Percentiles rank a stretch among this genome's conserved stretches.
phyloP scores from a whole-genome alignment of 2,329 filamentous ascomycete genomes.

The Stagonosporopsis tanaceti region DNA sequence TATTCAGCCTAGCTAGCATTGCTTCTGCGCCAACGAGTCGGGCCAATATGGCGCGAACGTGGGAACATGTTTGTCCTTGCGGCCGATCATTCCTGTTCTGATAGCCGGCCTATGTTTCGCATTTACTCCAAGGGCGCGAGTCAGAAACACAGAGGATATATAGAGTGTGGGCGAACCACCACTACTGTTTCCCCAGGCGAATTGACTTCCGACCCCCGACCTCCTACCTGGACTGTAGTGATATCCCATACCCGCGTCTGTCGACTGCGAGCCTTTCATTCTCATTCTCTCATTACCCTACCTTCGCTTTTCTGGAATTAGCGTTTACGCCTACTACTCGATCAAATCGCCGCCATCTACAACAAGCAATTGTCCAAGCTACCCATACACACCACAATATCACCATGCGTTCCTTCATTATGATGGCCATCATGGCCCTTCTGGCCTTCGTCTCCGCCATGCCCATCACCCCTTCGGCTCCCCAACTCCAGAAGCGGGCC shows the following conservation, averaged over 20 bases:
- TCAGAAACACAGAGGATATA: constrained; percentile 26
- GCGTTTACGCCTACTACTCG: constrained; percentile 6
- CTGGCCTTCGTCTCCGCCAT: constrained; percentile 36
- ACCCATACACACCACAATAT: background rate
- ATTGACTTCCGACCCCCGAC: constrained; percentile 25
- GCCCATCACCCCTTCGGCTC: constrained; percentile 48
- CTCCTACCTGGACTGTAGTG: constrained; percentile 24
- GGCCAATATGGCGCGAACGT: constrained; percentile 29
- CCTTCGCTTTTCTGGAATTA: constrained; percentile 23
- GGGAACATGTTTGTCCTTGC: constrained; percentile 42
- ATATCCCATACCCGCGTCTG: constrained; percentile 17
- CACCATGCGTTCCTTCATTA: constrained; percentile 39
- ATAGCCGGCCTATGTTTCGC: constrained; percentile 34
- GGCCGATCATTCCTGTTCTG: constrained; percentile 38
- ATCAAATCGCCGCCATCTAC: background rate
- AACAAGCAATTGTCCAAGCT: background rate
- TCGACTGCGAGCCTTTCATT: constrained; percentile 28
- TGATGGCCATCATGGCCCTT: constrained; percentile 37
- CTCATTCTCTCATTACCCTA: constrained; percentile 19
- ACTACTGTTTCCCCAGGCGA: constrained; percentile 25
- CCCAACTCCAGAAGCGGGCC: constrained; percentile 41
- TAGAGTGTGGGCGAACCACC: constrained; percentile 28
- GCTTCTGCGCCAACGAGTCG: constrained; percentile 21
- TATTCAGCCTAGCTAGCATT: constrained; percentile 22
- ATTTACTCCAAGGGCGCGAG: constrained; percentile 28